Percentiles rank a stretch among this genome's conserved stretches.
Evolutionary conservation across 2,329 filamentous ascomycete species (phyloP).

Genomic region (Botrytis galanthina): DNA sequence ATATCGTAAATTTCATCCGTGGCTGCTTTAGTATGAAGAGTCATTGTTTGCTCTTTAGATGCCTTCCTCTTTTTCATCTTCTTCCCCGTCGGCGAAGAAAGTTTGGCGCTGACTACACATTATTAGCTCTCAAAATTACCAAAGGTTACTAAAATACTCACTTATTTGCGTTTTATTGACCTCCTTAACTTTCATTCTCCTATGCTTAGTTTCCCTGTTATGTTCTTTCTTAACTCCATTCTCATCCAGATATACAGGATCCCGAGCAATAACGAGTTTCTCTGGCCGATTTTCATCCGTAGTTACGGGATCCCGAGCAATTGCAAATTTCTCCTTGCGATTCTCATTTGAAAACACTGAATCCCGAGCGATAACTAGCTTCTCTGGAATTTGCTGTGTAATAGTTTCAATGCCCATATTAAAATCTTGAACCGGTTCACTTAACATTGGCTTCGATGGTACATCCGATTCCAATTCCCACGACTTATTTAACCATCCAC

Average conservation of each 20-base stretch:
- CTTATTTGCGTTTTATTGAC: constrained; percentile 90
- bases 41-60: constrained; percentile 89
- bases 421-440: constrained; percentile 23
- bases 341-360: constrained; percentile 57
- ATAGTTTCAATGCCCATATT: constrained; percentile 28
- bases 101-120: constrained; percentile 77
- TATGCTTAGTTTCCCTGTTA: constrained; percentile 50
- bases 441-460: constrained; percentile 3
- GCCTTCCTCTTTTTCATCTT: constrained; percentile 71
- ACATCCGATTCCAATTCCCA: constrained; percentile 46
- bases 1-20: constrained; percentile 98
- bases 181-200: constrained; percentile 79
- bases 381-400: constrained; percentile 38
- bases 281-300: constrained; percentile 56
- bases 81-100: constrained; percentile 82
- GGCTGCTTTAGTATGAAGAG: constrained; percentile 88
- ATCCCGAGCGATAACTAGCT: constrained; percentile 38
- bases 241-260: constrained; percentile 53
- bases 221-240: constrained; percentile 50
- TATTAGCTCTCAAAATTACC: constrained; percentile 35
- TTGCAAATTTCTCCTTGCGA: constrained; percentile 38
- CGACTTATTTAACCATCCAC: constrained; percentile 63
- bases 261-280: constrained; percentile 39
- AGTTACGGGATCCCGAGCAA: constrained; percentile 40
- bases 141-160: constrained; percentile 49